Evolutionary conservation across 768 basidiomycete species (phyloP).

Genomic region (Tylopilus intermedius): DNA sequence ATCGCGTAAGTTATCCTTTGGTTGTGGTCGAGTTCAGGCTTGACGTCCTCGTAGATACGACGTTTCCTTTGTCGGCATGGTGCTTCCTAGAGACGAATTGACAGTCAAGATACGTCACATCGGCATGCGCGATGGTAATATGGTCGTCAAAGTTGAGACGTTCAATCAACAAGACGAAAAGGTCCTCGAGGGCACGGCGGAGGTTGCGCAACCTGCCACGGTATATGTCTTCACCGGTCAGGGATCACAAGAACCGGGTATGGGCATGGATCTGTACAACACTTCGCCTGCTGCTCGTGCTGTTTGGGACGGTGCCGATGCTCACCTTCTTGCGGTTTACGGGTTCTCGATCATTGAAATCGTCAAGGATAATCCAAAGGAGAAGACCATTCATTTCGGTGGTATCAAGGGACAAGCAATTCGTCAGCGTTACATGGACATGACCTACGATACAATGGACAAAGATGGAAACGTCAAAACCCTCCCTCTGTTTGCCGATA

Average conservation of each 20-base stretch:
- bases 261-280: conserved; percentile 99
- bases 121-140: conserved; percentile 90
- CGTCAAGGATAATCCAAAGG: conserved; percentile 97
- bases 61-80: conserved; percentile 96
- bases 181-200: conserved; percentile 87
- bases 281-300: conserved; percentile 88
- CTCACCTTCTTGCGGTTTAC: conserved; percentile 88
- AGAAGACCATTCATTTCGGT: conserved; percentile 98
- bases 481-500: conserved; percentile 92
- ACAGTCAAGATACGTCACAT: conserved; percentile 83
- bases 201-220: conserved; percentile 87
- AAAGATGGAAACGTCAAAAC: conserved; percentile 95
- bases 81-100: conserved; percentile 85
- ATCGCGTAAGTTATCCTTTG: conserved; percentile 56
- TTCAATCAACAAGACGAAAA: conserved; percentile 82
- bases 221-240: conserved; percentile 98
- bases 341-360: conserved; percentile 99
- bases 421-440: conserved; percentile 98
- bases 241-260: conserved; percentile 95
- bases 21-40: not conserved
- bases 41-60: conserved; percentile 57
- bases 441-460: conserved; percentile 96
- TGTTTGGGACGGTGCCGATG: conserved; percentile 96
- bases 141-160: conserved; percentile 86
- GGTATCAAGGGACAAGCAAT: conserved; percentile 99